Evolutionary conservation across 768 basidiomycete genomes (phyloP), one percentile per base, ranked within the genome.

Genomic region (Russula olivacea): DNA sequence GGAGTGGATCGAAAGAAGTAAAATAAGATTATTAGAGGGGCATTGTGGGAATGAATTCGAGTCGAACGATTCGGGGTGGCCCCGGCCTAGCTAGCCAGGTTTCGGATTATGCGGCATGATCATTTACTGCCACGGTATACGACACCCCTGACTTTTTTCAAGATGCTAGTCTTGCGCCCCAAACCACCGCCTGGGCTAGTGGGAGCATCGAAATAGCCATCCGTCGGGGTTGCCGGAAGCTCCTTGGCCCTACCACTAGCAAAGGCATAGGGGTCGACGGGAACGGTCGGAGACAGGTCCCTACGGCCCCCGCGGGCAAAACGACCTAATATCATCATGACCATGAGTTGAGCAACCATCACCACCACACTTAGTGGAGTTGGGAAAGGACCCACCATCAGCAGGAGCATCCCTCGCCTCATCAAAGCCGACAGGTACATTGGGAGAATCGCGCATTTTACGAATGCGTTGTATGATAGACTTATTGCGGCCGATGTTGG

Each of bases 381-480:
- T 77, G 1, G 83, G 83, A 11, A 77, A 77, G 8, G 76, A 76
- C 25, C 70, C 72, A 54, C 67, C 69, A 32, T 76, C 73, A 36
- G 76, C 73, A 51, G 79, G 79, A 58, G 79, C 72, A 19, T 32
- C 65, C 21, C 68, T 65, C 53, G 67, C 65, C n/a, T 80, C 79
- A 40, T 77, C 73, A 32, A 72, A 65, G 30, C 71, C 74, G n/a
- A 89, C 81, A 17, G 91, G 91, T 1, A 92, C 85, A 65, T 92
- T 93, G 11, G 91, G 91, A 10, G 86, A 76, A 69, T 93, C 91
- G 40, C 91, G 85, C 89, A 93, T 92, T 74, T 85, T 89, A 62
- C 89, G 85, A 71, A 94, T 89, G 59, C 91, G 88, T 51, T 93
- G 88, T 83, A 93, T 93, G 66, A 94, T 76, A 15, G 89, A 91